Base-by-base conservation (phyloP, 495 filamentous ascomycete genomes). In the Xylaria cubensis region DNA sequence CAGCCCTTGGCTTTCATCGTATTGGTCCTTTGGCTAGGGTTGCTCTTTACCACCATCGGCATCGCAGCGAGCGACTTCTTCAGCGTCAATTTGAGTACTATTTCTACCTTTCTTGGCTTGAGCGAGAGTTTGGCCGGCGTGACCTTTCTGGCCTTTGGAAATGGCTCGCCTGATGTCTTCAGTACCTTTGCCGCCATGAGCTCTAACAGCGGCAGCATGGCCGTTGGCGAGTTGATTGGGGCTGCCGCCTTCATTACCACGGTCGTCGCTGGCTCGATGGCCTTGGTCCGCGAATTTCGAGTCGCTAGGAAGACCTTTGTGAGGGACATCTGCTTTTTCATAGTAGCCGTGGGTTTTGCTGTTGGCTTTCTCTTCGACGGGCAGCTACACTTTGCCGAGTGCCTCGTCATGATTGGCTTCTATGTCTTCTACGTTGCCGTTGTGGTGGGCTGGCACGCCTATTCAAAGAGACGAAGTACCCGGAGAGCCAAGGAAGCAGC, bases 111-210 rank as follows among this genome's bases (percentile, higher is more conserved):
- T 53, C 85, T 98, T 8, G 95, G 95, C 17, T 88, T 99, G 87
- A 97, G 94, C 78, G 95, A 99, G 82, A 97, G 93, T 78, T 88
- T 98, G 84, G 94, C 97, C 0, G 97, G 97, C 32, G 97, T 99
- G 21, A 99, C 97, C 1, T 97, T 99, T 75, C 85, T 98, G 64
- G 97, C 97, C 4, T 96, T 99, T 81, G 97, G 97, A 66, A 99
- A 99, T 83, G 97, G 97, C n/a, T 98, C 95, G 74, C 97, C 97
- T 0, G 97, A 99, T 81, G 95, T 99, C 21, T 99, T 99, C 81
- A 97, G 93, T 50, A 99, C 97, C 3, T 98, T 98, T 78, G 97
- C 95, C 39, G 97, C 97, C 70, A 98, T 99, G 95, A 91, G 90
- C 78, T 96, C 95, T 34, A 93, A 98, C 75, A 97, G 94, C 76